Conservation (phyloP, 768 basidiomycete species). For the Pisolithus orientalis region DNA sequence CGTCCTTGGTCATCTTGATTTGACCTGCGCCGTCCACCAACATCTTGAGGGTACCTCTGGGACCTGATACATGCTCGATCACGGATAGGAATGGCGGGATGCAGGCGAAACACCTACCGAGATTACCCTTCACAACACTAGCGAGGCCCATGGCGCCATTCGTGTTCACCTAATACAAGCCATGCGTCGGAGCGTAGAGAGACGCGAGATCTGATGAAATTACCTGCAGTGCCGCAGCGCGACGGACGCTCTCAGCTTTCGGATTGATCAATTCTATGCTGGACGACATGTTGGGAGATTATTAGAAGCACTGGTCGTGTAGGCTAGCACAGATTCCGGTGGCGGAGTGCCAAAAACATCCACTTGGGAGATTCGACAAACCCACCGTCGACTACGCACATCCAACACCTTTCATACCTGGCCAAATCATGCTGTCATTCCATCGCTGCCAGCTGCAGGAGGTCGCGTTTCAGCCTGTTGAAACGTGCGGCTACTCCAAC, state of each 20-base stretch:
- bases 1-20: constrained; percentile 99
- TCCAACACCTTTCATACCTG: not conserved
- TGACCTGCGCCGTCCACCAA: constrained; percentile 96
- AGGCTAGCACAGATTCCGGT: constrained; percentile 4
- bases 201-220: constrained; percentile 11
- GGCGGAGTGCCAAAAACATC: constrained; percentile 26
- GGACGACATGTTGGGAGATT: constrained; percentile 43
- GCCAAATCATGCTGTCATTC: constrained; percentile 10
- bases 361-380: not conserved
- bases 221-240: constrained; percentile 90
- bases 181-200: constrained; percentile 17
- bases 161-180: constrained; percentile 65
- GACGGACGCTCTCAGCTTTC: constrained; percentile 87
- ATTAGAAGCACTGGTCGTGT: constrained; percentile 2
- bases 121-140: constrained; percentile 93
- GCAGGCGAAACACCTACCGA: constrained; percentile 53
- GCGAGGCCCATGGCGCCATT: constrained; percentile 97
- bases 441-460: constrained; percentile 29
- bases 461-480: constrained; percentile 23
- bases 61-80: constrained; percentile 51
- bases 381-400: not conserved
- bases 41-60: constrained; percentile 98
- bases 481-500: constrained; percentile 18
- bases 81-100: constrained; percentile 7
- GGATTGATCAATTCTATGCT: constrained; percentile 96